Base-by-base conservation (phyloP, 257 asterid species). In the Nyctanthes arbortristis region DNA sequence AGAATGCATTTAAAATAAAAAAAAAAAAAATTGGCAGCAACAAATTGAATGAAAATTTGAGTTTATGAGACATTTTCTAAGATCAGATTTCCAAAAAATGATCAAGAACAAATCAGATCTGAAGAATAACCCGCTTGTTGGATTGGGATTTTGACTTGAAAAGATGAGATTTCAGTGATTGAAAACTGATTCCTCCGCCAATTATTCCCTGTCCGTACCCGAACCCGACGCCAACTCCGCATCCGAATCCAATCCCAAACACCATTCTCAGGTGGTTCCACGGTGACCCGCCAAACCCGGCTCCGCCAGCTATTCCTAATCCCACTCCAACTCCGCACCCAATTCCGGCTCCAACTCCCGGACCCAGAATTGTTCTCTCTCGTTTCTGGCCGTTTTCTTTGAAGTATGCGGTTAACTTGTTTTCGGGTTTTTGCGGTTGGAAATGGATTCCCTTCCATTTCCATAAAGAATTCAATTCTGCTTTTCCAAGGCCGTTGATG, bases 271-370 rank as follows among this genome's bases (percentile, higher is more conserved):
- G 82, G 60, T 78, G 78, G 79, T 89, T 87, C 95, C 93, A 86
- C 27, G 64, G 58, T 10, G 88, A 75, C 49, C 91, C 84, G 27
- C 88, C 89, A 11, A 81, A 45, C 3, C 93, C 96, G 18, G 77
- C 72, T 36, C 90, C 92, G 43, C 96, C 97, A 0, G 77, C 88
- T 1, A 86, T 77, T 12, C 92, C 96, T 22, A 86, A 40, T 22
- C 97, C 97, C 63, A 91, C 25, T 8, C 97, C 97, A 29, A 80
- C 80, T 28, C 97, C 96, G 67, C 97, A 89, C 4, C 96, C 97
- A 9, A 83, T 61, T 5, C 97, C 97, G 10, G 81, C 82, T 60
- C 97, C 96, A 8, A 78, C 83, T 13, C 96, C 96, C 16, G 97
- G 97, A 2, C 96, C 97, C 63, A 81, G 61, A 40, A 84, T 80